Evolutionary conservation across 352 stramenopile genomes (phyloP), one percentile per base, ranked within the genome.

Genomic region (Phytopythium vexans): DNA sequence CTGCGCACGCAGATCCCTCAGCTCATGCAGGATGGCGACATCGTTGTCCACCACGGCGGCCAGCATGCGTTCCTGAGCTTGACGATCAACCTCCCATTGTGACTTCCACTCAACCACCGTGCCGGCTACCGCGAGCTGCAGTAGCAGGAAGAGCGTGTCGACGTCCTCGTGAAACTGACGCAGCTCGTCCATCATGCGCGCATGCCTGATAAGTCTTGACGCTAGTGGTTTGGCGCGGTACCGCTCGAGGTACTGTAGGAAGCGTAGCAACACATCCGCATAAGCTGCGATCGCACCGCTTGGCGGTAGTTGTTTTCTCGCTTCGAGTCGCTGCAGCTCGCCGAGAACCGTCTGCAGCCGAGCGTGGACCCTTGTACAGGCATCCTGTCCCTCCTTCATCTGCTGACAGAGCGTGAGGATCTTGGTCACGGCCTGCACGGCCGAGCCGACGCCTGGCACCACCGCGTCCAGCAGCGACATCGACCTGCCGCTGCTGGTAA

Each of bases 141-240:
- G 46, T n/a, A 63, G 2, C 38, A 41, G 39, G 16, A 63, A 54
- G 3, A 63, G 40, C 34, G 33, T 52, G 43, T 60, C 54, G 35
- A 62, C 40, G 16, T 62, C 59, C 58, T 66, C 52, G 33, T 66
- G 52, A 4, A 61, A 3, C 42, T 33, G 5, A 3, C 40, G 52
- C n/a, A 66, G 16, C 39, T 66, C 43, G 12, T 58, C 52, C 41
- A 54, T 59, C 59, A 66, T 38, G 49, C 27, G 21, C 49, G 49
- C 40, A 31, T 11, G 6, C 41, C 34, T n/a, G n/a, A n/a, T n/a
- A n/a, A n/a, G n/a, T n/a, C n/a, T n/a, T n/a, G n/a, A n/a, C n/a
- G n/a, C n/a, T 31, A 49, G 16, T 8, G 31, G 34, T 31, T 56
- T 56, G 1, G 12, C 32, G 9, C 34, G 15, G 31, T 56, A 41